phyloP scores from a whole-genome alignment of 2,329 filamentous ascomycete genomes.

The Exophiala lecanii-corni region DNA sequence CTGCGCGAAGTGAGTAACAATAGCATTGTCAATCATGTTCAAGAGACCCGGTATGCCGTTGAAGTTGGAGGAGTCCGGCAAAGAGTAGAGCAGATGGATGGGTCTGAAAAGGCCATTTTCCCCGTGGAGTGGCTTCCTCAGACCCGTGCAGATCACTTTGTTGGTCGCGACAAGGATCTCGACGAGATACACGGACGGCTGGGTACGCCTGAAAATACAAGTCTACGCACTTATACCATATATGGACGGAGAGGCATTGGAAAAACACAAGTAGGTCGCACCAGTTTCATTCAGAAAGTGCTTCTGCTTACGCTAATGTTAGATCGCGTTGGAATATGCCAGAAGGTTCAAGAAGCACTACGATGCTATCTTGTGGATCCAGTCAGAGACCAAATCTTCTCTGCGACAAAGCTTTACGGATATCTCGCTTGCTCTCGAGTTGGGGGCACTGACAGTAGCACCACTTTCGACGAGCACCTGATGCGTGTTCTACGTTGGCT shows the following conservation, averaged over 20 bases:
- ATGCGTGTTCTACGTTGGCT: constrained; percentile 5
- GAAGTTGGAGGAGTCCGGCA: constrained; percentile 3
- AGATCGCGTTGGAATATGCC: constrained; percentile 17
- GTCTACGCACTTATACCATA: constrained; percentile 26
- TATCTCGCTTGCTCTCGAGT: constrained; percentile 25
- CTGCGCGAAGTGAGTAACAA: constrained; percentile 7
- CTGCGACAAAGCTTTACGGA: constrained; percentile 29
- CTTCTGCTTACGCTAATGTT: too few species aligned
- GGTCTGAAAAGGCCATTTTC: constrained; percentile 8
- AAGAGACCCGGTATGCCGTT: neutral
- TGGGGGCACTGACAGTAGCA: constrained; percentile 21
- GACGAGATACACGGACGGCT: constrained; percentile 23
- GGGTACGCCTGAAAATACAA: constrained; percentile 3
- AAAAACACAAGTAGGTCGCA: constrained; percentile 5
- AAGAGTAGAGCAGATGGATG: constrained; percentile 5
- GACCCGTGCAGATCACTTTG: constrained; percentile 16
- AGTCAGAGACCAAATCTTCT: constrained; percentile 27
- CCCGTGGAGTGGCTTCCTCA: constrained; percentile 3
- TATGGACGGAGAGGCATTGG: constrained; percentile 28
- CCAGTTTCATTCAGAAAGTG: too few species aligned
- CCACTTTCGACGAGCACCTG: constrained; percentile 9
- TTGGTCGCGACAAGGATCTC: constrained; percentile 24
- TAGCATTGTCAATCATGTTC: constrained; percentile 4
- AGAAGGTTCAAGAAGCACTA: constrained; percentile 20
- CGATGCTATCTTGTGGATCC: constrained; percentile 30